phyloP scores from a whole-genome alignment of 495 filamentous ascomycete genomes.

The Xylaria bambusicola region DNA sequence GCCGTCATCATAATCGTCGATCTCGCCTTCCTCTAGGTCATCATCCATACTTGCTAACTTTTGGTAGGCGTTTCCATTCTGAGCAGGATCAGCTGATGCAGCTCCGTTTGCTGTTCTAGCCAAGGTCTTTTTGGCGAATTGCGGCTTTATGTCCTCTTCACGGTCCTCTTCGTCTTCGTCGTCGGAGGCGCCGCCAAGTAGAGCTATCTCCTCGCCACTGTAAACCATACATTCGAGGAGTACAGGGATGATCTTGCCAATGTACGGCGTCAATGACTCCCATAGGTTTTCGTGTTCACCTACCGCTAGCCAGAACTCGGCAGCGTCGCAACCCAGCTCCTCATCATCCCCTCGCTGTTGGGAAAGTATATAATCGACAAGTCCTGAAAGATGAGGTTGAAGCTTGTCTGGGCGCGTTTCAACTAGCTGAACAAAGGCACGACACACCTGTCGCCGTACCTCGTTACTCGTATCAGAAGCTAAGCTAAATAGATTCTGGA shows the following conservation, averaged over 20 bases:
- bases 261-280: slow-evolving; percentile 69
- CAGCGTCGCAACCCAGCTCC: slow-evolving; percentile 89
- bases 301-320: slow-evolving; percentile 95
- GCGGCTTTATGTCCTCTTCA: slow-evolving; percentile 87
- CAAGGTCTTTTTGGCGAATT: slow-evolving; percentile 74
- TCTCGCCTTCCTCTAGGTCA: slow-evolving; percentile 85
- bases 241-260: slow-evolving; percentile 85
- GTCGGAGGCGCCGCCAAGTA: slow-evolving; percentile 78
- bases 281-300: slow-evolving; percentile 83
- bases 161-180: slow-evolving; percentile 93
- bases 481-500: slow-evolving; percentile 79
- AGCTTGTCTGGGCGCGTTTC: slow-evolving; percentile 90
- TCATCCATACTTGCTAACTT: slow-evolving; percentile 60
- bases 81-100: slow-evolving; percentile 50
- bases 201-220: slow-evolving; percentile 85
- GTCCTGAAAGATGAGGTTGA: slow-evolving; percentile 79
- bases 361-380: slow-evolving; percentile 89
- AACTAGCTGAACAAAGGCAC: slow-evolving; percentile 88
- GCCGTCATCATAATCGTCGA: slow-evolving; percentile 77
- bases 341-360: slow-evolving; percentile 90
- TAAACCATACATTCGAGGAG: slow-evolving; percentile 96
- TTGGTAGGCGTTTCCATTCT: slow-evolving; percentile 52
- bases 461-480: slow-evolving; percentile 73
- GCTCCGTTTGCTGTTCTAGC: slow-evolving; percentile 49
- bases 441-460: slow-evolving; percentile 87